Base-by-base conservation (phyloP, 176 grass and related monocot genomes). In the Areca catechu region DNA sequence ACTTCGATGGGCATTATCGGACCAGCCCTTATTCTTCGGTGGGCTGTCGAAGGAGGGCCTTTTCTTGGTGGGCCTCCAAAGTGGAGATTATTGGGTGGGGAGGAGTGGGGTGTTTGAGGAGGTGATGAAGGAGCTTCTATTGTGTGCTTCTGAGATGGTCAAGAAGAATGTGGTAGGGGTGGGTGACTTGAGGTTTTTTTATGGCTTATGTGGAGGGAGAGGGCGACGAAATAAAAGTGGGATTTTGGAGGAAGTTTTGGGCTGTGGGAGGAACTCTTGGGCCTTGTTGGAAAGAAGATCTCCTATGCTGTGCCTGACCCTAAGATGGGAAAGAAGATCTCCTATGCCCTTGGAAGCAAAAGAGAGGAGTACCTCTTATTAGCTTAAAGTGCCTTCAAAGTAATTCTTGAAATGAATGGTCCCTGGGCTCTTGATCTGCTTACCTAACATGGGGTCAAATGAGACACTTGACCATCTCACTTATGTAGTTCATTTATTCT, bases 121-220 rank as follows among this genome's bases (percentile, higher is more conserved):
- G 80, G 86, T 90, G 34, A 87, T 90, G 80, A 52, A 77, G 29
- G 77, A 86, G 0, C 5, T 19, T 90, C 71, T 80, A 90, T 66
- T 96, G 92, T 73, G 92, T 73, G 86, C 86, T 0, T 77, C 77
- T 0, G 86, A 96, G 86, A 77, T 96, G 65, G 86, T 86, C 14
- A 87, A 82, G 80, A 85, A 86, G 22, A 75, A 85, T 15, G 71
- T 84, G 6, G 74, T 86, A 3, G 80, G 77, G 24, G 80, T 74
- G 9, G 60, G 81, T 21, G 83, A 96, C 25, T 82, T 96, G 21
- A 79, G 80, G 3, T 90, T 96, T 64, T 96, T 96, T 43, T 83
- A 96, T 49, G 91, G 91, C 0, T 90, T 84, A 70, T 88, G 91
- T 55, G 91, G 83, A 19, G 91, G 91, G 80, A 82, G 57, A 16